Conservation (phyloP, 2,329 filamentous ascomycete genomes). For the Dactylellina parvicollis region DNA sequence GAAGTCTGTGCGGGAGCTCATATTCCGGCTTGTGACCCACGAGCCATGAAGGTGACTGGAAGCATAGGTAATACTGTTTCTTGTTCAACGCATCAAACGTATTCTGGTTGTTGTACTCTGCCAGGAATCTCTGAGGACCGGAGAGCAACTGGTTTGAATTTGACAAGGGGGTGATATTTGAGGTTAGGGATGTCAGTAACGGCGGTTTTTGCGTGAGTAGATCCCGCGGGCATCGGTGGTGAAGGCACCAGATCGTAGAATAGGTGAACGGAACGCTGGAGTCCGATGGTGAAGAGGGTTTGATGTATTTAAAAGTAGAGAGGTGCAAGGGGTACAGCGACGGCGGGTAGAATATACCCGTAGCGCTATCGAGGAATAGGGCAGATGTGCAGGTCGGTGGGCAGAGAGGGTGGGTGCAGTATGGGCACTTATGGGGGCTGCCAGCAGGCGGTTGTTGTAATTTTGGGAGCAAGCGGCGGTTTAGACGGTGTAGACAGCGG, state of each 20-base stretch:
- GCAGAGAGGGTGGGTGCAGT: conserved; percentile 33
- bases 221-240: conserved; percentile 44
- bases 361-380: conserved; percentile 30
- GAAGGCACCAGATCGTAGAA: conserved; percentile 41
- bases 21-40: conserved; percentile 38
- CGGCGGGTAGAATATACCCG: conserved; percentile 31
- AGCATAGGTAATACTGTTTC: conserved; percentile 33
- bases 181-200: not conserved
- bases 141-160: not conserved
- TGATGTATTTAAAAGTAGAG: conserved; percentile 26
- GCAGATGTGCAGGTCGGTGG: conserved; percentile 24
- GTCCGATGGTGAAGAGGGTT: not conserved
- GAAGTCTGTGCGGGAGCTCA: conserved; percentile 6
- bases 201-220: conserved; percentile 17
- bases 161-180: not conserved
- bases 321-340: conserved; percentile 27
- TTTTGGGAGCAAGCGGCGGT: conserved; percentile 9
- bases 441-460: not conserved
- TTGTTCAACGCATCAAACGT: conserved; percentile 19
- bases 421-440: conserved; percentile 26
- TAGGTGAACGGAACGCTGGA: conserved; percentile 7
- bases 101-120: conserved; percentile 9
- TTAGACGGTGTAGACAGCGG: conserved; percentile 14
- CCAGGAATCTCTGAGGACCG: conserved; percentile 1
- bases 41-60: conserved; percentile 24